Evolutionary conservation across 1,139 yeast genomes (phyloP).

Genomic region (Sugiyamaella paludigena): DNA sequence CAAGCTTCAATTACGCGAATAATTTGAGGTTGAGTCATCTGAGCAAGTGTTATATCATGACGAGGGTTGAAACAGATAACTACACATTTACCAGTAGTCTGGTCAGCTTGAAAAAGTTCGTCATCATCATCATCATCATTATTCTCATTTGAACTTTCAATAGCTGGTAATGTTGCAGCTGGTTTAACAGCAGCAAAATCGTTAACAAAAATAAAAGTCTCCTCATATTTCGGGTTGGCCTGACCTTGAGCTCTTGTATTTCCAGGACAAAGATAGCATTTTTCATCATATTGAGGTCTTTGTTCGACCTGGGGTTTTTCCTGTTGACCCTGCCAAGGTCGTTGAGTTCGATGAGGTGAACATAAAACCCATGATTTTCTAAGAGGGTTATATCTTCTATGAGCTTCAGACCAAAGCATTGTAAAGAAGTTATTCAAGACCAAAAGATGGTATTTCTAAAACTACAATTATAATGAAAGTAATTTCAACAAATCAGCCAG

Average conservation of each 20-base stretch:
- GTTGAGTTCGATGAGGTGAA: conserved; percentile 73
- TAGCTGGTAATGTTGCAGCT: conserved; percentile 20
- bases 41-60: conserved; percentile 65
- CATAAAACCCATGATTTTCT: conserved; percentile 63
- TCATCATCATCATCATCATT: conserved; percentile 35
- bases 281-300: conserved; percentile 58
- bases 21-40: conserved; percentile 51
- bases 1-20: conserved; percentile 55
- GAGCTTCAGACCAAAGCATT: conserved; percentile 41
- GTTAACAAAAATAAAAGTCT: conserved; percentile 61
- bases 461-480: too few relatives aligned
- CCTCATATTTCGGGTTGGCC: conserved; percentile 54
- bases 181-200: conserved; percentile 69
- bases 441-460: too few relatives aligned
- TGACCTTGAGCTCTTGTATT: conserved; percentile 59
- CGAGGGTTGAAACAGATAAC: conserved; percentile 76
- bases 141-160: conserved; percentile 22
- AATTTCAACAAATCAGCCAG: too few relatives aligned
- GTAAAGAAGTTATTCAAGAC: too few relatives aligned
- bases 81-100: conserved; percentile 66
- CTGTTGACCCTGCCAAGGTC: conserved; percentile 81
- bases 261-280: conserved; percentile 74
- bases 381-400: conserved; percentile 67
- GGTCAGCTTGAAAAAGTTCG: conserved; percentile 53
- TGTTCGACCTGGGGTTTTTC: conserved; percentile 49